Base-by-base conservation (phyloP, 495 filamentous ascomycete species). In the Letharia lupina region DNA sequence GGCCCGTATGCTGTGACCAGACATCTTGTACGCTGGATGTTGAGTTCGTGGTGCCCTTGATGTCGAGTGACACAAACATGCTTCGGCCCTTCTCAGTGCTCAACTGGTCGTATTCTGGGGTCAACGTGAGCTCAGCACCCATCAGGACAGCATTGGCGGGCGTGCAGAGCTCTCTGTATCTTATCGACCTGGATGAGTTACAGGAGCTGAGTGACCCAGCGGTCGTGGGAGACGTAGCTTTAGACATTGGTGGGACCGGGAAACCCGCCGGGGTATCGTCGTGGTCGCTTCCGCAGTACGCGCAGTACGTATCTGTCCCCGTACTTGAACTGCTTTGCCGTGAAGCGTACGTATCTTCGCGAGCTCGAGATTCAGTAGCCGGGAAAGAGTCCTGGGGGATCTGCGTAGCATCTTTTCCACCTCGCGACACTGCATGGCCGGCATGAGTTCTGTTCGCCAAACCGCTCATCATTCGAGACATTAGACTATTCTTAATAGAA, bases 11-110 rank as follows among this genome's bases (percentile, higher is more conserved):
- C 11, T 58, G 37, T 47, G 58, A 41, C 37, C 40, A 48, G 6
- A 61, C 37, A 35, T 65, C 41, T 28, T 47, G 60, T n/a, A 16
- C 54, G 40, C 33, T 35, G 11, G 48, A 31, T 20, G 59, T 13
- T 23, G 52, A 20, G 15, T 45, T 58, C 35, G 67, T 8, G 40
- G 48, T 52, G 18, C 63, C 69, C 57, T 67, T 57, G 60, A 73
- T 35, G 57, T 71, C 67, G 18, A 73, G 56, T 41, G 69, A 65
- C 12, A 71, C 62, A 35, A 66, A 65, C 40, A 73, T 67, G 42
- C 64, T 68, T 16, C 61, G 61, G 42, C 54, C 61, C 18, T 52
- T 60, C 40, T 69, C 65, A 33, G 39, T 44, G 31, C 56, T 56
- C 52, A 69, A 15, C 7, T 48, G 42, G 39, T 67, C 67, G 40